phyloP scores from a whole-genome alignment of 148 eudicot genomes.

The Nepenthes mirabilis region DNA sequence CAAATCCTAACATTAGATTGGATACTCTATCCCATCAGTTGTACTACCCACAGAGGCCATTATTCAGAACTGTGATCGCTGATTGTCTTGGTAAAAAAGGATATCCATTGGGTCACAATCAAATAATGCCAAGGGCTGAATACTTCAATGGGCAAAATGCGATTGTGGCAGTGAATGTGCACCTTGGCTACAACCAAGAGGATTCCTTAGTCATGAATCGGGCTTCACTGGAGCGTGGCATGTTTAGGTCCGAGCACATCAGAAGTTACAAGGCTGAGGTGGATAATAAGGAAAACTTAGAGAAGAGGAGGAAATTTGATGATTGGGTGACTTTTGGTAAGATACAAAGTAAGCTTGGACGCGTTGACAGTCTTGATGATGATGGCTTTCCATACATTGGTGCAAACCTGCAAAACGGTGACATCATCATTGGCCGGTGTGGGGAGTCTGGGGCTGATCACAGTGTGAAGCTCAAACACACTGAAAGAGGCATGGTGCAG shows the following conservation, averaged over 20 bases:
- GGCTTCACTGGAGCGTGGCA: constrained; percentile 90
- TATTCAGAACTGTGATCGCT: constrained; percentile 56
- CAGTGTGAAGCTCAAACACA: constrained; percentile 80
- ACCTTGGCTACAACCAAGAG: constrained; percentile 92
- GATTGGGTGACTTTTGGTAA: constrained; percentile 63
- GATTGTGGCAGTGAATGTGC: constrained; percentile 92
- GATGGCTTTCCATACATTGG: constrained; percentile 89
- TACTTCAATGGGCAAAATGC: constrained; percentile 88
- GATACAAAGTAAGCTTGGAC: constrained; percentile 68
- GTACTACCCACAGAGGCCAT: constrained; percentile 84
- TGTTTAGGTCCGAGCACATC: constrained; percentile 82
- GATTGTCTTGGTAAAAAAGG: constrained; percentile 72
- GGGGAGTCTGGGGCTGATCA: constrained; percentile 78
- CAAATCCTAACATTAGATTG: constrained; percentile 65
- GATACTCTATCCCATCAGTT: constrained; percentile 79
- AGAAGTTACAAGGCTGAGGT: constrained; percentile 90
- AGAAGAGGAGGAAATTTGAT: constrained; percentile 41
- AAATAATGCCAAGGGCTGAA: constrained; percentile 52
- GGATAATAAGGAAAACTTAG: constrained; percentile 48
- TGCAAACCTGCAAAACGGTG: constrained; percentile 78
- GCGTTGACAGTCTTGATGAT: constrained; percentile 88
- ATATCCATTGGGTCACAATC: constrained; percentile 24
- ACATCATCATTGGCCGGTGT: constrained; percentile 72
- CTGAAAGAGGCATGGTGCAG: constrained; percentile 93
- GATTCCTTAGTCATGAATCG: constrained; percentile 93